These are phyloP conservation scores for Diaporthe amygdali DNA, from an alignment of 2,329 filamentous ascomycete genomes.

Conservation along the genomic window DNA sequence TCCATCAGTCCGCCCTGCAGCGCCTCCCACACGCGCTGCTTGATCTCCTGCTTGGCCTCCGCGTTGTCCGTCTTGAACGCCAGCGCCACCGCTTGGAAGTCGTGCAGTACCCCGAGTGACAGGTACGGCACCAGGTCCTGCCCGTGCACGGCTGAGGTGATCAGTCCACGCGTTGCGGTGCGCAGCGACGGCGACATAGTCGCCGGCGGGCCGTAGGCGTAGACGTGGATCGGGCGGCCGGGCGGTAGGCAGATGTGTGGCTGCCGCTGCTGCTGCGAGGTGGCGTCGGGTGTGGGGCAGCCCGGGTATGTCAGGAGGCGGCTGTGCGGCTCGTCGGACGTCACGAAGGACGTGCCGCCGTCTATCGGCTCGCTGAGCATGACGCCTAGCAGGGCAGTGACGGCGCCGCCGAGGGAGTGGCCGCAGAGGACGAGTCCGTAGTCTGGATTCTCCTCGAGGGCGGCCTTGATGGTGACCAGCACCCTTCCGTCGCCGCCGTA, in stretches of 20 bases:
- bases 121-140: slow-evolving; percentile 77
- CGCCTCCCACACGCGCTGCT: slow-evolving; percentile 68
- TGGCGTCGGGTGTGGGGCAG: slow-evolving; percentile 25
- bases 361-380: slow-evolving; percentile 70
- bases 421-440: slow-evolving; percentile 75
- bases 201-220: slow-evolving; percentile 77
- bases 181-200: slow-evolving; percentile 75
- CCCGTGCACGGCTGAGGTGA: slow-evolving; percentile 76
- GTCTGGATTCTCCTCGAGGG: slow-evolving; percentile 68
- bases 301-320: slow-evolving; percentile 37
- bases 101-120: slow-evolving; percentile 75
- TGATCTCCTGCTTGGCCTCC: slow-evolving; percentile 70
- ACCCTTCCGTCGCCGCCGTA: slow-evolving; percentile 72
- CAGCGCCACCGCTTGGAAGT: slow-evolving; percentile 74
- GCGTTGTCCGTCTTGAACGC: slow-evolving; percentile 76
- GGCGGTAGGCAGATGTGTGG: slow-evolving; percentile 60
- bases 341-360: slow-evolving; percentile 65
- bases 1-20: slow-evolving; percentile 66
- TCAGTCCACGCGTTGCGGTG: slow-evolving; percentile 72
- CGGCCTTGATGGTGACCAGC: slow-evolving; percentile 68
- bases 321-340: slow-evolving; percentile 55
- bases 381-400: slow-evolving; percentile 72
- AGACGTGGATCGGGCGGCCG: slow-evolving; percentile 77
- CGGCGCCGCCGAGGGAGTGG: slow-evolving; percentile 72
- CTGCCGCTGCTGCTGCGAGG: slow-evolving; percentile 20